A percentile compares a stretch with the other conserved stretches of the same genome.
These are phyloP conservation scores for Pseudoneurospora amorphoporcata DNA, from an alignment of 495 filamentous ascomycete genomes.

Conservation along the genomic window DNA sequence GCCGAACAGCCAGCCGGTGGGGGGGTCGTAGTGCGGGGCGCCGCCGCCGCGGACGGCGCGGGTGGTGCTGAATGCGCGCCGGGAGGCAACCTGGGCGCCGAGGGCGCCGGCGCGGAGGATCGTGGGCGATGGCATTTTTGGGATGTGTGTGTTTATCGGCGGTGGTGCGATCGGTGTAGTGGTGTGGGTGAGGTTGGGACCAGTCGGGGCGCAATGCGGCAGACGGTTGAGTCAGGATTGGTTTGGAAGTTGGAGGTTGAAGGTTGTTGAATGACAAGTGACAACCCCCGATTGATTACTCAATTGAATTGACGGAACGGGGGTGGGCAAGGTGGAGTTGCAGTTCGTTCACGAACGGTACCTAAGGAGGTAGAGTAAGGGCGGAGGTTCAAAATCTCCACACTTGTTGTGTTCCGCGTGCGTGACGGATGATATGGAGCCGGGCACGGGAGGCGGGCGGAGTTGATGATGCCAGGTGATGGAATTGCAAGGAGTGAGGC, in stretches of 20 bases:
- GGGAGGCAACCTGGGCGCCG: background rate
- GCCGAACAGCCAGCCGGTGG: slow-evolving; percentile 82
- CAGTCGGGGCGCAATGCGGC: too few relatives aligned
- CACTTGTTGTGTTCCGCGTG: background rate
- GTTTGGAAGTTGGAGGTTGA: too few relatives aligned
- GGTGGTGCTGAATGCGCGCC: slow-evolving; percentile 26
- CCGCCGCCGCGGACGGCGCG: slow-evolving; percentile 38
- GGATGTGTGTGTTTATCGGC: background rate
- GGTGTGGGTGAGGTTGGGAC: too few relatives aligned
- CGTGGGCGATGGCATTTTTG: background rate
- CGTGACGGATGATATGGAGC: background rate
- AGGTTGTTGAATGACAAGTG: too few relatives aligned
- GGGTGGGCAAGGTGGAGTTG: background rate
- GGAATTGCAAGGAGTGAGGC: background rate
- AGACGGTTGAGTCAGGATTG: too few relatives aligned
- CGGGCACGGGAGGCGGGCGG: background rate
- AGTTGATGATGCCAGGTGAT: background rate
- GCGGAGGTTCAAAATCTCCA: background rate
- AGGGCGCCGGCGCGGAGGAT: slow-evolving; percentile 3
- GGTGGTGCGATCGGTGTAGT: background rate
- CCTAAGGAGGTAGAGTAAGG: background rate
- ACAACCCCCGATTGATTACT: background rate
- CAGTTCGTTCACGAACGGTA: background rate
- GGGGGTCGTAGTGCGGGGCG: slow-evolving; percentile 79
- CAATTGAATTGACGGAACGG: background rate